These are phyloP conservation scores for Xylaria sp. DNA, from an alignment of 2,329 filamentous ascomycete species.

Conservation along the genomic window DNA sequence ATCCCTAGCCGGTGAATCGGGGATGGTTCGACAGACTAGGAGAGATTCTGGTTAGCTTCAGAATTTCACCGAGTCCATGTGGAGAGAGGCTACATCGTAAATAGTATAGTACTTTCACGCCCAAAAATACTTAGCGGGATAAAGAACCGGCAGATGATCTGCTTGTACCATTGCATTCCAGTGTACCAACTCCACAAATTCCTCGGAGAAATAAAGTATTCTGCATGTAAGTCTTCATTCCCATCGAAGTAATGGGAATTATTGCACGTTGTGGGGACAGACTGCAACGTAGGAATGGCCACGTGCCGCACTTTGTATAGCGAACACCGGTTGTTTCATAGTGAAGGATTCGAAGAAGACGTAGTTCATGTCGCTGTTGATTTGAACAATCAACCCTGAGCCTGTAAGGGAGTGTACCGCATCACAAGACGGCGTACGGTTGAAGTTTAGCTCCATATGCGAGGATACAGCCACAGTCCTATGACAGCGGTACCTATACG, in stretches of 20 bases:
- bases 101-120: constrained; percentile 4
- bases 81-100: constrained; percentile 9
- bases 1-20: neutral
- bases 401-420: neutral
- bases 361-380: neutral
- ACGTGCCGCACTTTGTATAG: neutral
- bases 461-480: constrained; percentile 10
- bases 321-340: neutral
- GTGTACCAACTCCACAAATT: constrained; percentile 18
- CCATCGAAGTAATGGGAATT: neutral
- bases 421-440: neutral
- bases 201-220: constrained; percentile 21
- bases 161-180: neutral
- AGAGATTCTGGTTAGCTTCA: constrained; percentile 13
- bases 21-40: constrained; percentile 10
- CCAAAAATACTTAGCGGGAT: constrained; percentile 14
- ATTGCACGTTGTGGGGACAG: neutral
- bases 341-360: neutral
- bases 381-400: neutral
- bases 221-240: constrained; percentile 2
- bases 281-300: neutral
- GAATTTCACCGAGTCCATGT: constrained; percentile 8
- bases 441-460: constrained; percentile 10
- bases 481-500: neutral
- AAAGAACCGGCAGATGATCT: constrained; percentile 14